A percentile compares a stretch with the other conserved stretches of the same genome.
Evolutionary conservation across 441 rosid genomes (phyloP).

Genomic region (Iberis amara): DNA sequence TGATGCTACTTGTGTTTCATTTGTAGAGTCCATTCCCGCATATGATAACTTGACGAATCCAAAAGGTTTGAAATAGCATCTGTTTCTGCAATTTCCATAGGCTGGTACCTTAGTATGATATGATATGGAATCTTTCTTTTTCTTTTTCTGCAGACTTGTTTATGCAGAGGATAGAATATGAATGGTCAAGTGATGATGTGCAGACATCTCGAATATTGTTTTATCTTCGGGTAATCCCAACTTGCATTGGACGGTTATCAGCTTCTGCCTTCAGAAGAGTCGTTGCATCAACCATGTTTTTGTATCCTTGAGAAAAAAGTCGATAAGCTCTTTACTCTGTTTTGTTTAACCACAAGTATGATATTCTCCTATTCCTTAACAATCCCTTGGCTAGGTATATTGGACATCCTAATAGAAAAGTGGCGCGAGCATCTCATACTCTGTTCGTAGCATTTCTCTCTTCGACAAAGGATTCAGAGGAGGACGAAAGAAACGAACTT

Average conservation of each 20-base stretch:
- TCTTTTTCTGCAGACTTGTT: slow-evolving; percentile 39
- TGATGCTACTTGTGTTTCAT: slow-evolving; percentile 55
- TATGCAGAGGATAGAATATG: slow-evolving; percentile 43
- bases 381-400: slow-evolving; percentile 48
- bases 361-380: slow-evolving; percentile 38
- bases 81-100: slow-evolving; percentile 8
- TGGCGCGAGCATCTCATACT: slow-evolving; percentile 77
- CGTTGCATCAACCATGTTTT: slow-evolving; percentile 77
- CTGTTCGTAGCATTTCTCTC: slow-evolving; percentile 69
- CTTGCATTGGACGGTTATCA: slow-evolving; percentile 64
- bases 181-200: slow-evolving; percentile 81
- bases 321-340: background rate
- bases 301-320: slow-evolving; percentile 56
- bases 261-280: slow-evolving; percentile 52
- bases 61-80: slow-evolving; percentile 43
- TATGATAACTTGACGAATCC: slow-evolving; percentile 60
- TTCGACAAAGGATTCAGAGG: slow-evolving; percentile 49
- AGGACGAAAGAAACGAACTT: slow-evolving; percentile 45
- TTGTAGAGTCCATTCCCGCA: slow-evolving; percentile 71
- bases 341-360: slow-evolving; percentile 3
- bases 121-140: background rate
- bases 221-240: slow-evolving; percentile 81
- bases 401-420: slow-evolving; percentile 80
- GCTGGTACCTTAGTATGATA: slow-evolving; percentile 14
- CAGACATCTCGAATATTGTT: slow-evolving; percentile 88